Conservation (phyloP, 495 filamentous ascomycete genomes). For the Aspergillus taichungensis region DNA sequence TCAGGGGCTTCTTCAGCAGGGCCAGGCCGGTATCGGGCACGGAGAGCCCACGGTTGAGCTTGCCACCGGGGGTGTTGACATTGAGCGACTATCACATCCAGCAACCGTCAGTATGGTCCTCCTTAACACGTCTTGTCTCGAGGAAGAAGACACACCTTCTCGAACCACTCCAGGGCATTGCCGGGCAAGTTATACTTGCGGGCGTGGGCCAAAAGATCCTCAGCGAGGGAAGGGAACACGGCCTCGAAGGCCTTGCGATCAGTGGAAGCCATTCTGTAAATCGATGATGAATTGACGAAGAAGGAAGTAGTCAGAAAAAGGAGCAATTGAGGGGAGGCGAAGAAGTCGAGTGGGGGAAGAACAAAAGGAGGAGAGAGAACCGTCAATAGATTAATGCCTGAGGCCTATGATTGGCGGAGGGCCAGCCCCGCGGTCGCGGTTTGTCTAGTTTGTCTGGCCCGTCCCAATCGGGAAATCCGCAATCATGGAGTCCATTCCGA, state of each 20-base stretch:
- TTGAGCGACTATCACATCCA: slow-evolving; percentile 52
- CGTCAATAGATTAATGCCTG: no score
- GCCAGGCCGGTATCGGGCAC: slow-evolving; percentile 82
- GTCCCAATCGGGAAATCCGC: slow-evolving; percentile 8
- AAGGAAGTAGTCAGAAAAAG: slow-evolving; percentile 1
- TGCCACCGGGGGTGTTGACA: slow-evolving; percentile 84
- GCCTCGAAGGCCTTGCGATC: slow-evolving; percentile 79
- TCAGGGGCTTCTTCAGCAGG: slow-evolving; percentile 64
- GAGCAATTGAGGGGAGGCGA: neutral
- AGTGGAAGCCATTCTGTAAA: slow-evolving; percentile 51
- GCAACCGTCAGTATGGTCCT: neutral
- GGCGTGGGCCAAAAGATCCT: slow-evolving; percentile 66
- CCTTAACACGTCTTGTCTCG: no score
- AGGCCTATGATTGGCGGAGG: neutral
- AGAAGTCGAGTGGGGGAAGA: no score
- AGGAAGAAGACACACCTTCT: slow-evolving; percentile 49
- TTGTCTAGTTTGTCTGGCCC: slow-evolving; percentile 22
- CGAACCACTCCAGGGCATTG: slow-evolving; percentile 79
- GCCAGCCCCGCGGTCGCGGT: slow-evolving; percentile 10
- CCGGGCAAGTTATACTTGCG: slow-evolving; percentile 72
- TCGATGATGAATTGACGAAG: slow-evolving; percentile 2
- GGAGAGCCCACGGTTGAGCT: slow-evolving; percentile 98
- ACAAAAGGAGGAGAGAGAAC: no score
- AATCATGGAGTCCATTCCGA: slow-evolving; percentile 1
- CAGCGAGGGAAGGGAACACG: slow-evolving; percentile 71